phyloP scores from a whole-genome alignment of 2,329 filamentous ascomycete species.

The Fusarium sp. region DNA sequence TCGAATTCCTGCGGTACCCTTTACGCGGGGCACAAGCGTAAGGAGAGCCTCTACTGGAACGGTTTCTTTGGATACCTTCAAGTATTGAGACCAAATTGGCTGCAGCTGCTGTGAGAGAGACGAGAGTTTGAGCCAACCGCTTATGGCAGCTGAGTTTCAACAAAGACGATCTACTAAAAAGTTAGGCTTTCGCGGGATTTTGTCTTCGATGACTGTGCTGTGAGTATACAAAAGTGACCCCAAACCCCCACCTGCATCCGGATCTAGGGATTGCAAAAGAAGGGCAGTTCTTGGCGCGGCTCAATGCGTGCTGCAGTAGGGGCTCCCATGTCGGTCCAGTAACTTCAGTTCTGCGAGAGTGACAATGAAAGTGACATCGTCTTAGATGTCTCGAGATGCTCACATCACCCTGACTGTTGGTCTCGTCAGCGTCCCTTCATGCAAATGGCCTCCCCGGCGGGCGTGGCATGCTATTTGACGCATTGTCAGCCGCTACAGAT shows the following conservation, averaged over 20 bases:
- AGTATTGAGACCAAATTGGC: not conserved
- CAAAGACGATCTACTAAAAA: not conserved
- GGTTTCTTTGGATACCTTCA: not conserved
- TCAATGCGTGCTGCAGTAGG: constrained; percentile 16
- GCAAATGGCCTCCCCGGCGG: constrained; percentile 16
- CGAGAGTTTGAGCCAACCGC: constrained; percentile 14
- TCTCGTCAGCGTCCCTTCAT: constrained; percentile 29
- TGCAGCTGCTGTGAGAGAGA: not conserved
- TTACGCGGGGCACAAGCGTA: not conserved
- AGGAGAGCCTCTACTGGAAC: constrained; percentile 3
- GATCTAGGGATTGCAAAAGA: constrained; percentile 27
- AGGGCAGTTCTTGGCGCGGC: constrained; percentile 32
- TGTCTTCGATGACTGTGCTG: not conserved
- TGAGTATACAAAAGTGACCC: constrained; percentile 2
- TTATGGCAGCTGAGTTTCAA: constrained; percentile 20
- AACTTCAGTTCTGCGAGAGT: not conserved
- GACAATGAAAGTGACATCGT: not conserved
- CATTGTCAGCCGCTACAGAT: constrained; percentile 34
- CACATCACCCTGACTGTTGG: constrained; percentile 30
- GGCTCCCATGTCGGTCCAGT: constrained; percentile 3
- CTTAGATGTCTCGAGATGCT: constrained; percentile 15
- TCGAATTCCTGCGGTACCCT: constrained; percentile 25
- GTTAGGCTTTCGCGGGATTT: constrained; percentile 3
- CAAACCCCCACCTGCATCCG: constrained; percentile 35
- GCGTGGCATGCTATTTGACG: constrained; percentile 22